Evolutionary conservation across 495 filamentous ascomycete species (phyloP).

Genomic region (Oidiodendron maius): DNA sequence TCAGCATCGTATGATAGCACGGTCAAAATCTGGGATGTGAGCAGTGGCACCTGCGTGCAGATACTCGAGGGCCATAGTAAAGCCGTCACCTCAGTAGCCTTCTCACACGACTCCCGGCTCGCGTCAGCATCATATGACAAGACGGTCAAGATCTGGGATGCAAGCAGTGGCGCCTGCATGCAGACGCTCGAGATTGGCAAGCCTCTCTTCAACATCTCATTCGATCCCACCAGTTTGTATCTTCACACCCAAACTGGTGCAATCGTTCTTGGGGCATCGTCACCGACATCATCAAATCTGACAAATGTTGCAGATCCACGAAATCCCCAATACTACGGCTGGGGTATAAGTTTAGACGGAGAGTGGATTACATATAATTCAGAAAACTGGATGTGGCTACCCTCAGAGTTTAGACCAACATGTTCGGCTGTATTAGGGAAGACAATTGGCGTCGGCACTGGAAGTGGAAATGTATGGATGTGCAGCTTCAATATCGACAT

Average conservation of each 20-base stretch:
- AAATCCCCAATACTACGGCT: slow-evolving; percentile 17
- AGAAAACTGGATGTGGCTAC: slow-evolving; percentile 22
- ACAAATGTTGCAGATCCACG: slow-evolving; percentile 9
- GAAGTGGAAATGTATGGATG: slow-evolving; percentile 24
- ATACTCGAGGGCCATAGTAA: slow-evolving; percentile 28
- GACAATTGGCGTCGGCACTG: slow-evolving; percentile 16
- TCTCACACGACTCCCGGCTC: too few species aligned
- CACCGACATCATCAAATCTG: not conserved
- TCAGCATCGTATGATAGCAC: too few species aligned
- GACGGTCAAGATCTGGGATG: slow-evolving; percentile 34
- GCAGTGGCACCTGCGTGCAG: slow-evolving; percentile 7
- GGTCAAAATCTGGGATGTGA: too few species aligned
- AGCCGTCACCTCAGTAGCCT: too few species aligned
- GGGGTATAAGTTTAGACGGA: slow-evolving; percentile 18
- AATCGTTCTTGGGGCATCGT: slow-evolving; percentile 12
- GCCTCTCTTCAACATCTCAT: slow-evolving; percentile 22
- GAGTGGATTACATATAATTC: slow-evolving; percentile 23
- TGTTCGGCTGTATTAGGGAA: slow-evolving; percentile 19
- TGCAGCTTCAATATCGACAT: too few species aligned
- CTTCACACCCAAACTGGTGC: slow-evolving; percentile 21
- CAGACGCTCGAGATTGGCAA: slow-evolving; percentile 19
- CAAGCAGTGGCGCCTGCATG: slow-evolving; percentile 19
- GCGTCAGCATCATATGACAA: too few species aligned
- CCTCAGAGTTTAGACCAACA: slow-evolving; percentile 23
- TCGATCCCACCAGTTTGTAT: slow-evolving; percentile 19